Evolutionary conservation across 345 rosid genomes (phyloP).

Genomic region (Eucalyptus pauciflora): DNA sequence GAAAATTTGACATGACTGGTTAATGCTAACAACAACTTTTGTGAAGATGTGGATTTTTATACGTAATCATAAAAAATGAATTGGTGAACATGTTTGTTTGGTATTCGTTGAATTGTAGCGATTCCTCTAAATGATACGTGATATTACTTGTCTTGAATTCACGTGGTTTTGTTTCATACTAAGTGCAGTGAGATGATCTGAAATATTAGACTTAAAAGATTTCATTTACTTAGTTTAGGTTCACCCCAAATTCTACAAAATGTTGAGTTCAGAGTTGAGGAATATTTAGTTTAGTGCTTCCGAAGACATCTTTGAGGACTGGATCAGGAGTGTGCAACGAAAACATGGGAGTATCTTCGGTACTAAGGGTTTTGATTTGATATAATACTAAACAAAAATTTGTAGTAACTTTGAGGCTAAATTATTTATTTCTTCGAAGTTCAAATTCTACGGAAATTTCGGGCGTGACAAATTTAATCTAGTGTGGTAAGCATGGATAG

Average conservation of each 20-base stretch:
- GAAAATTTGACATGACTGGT: not conserved
- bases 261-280: not conserved
- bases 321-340: not conserved
- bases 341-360: not conserved
- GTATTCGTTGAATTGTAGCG: accelerated
- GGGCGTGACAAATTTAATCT: accelerated
- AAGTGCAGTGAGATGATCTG: not conserved
- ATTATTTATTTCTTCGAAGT: too few relatives aligned
- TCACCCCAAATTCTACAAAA: accelerated
- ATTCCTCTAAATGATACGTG: not conserved
- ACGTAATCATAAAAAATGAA: not conserved
- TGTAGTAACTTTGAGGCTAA: not conserved
- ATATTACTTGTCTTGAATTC: not conserved
- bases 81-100: too few relatives aligned
- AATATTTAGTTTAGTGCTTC: not conserved
- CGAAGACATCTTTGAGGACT: not conserved
- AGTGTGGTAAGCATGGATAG: too few relatives aligned
- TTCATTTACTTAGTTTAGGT: not conserved
- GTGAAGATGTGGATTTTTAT: too few relatives aligned
- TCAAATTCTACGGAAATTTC: too few relatives aligned
- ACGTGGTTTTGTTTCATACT: not conserved
- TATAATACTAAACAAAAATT: too few relatives aligned
- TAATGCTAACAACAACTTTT: not conserved
- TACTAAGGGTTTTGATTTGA: not conserved
- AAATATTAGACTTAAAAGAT: not conserved